Percentiles rank a stretch among this genome's conserved stretches.
Conservation (phyloP, 768 basidiomycete genomes). For the Crepidotus variabilis region DNA sequence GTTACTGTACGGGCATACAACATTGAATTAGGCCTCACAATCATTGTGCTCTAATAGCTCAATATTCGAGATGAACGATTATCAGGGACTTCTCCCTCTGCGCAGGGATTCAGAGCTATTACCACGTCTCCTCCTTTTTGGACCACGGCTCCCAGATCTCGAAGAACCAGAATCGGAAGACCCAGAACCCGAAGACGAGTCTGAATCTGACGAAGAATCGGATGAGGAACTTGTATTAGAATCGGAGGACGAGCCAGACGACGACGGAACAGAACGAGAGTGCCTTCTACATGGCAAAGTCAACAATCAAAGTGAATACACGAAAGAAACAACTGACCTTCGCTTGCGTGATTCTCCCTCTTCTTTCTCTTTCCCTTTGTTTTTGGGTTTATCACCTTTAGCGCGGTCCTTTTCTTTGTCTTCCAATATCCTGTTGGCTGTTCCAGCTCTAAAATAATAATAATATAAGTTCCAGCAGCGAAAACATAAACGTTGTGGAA, state of each 20-base stretch:
- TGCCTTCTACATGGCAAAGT: conserved; percentile 11
- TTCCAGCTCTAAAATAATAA: conserved; percentile 65
- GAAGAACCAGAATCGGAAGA: conserved; percentile 26
- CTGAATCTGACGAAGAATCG: conserved; percentile 36
- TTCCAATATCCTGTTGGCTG: conserved; percentile 82
- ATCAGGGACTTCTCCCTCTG: neutral
- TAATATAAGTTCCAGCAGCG: no score
- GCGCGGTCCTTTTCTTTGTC: conserved; percentile 76
- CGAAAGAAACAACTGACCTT: conserved; percentile 4
- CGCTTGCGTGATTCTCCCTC: conserved; percentile 33
- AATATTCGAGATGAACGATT: no score
- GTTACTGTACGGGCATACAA: neutral
- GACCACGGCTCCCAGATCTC: conserved; percentile 21
- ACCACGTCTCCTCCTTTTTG: conserved; percentile 19
- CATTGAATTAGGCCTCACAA: neutral
- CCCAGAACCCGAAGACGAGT: conserved; percentile 34
- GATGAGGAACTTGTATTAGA: conserved; percentile 38
- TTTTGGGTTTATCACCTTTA: conserved; percentile 35
- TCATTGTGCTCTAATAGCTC: no score
- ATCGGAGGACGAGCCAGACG: conserved; percentile 32
- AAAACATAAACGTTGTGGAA: neutral
- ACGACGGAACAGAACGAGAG: conserved; percentile 20
- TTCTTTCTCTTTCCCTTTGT: conserved; percentile 29
- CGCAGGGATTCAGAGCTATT: conserved; percentile 9
- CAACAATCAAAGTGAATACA: neutral